phyloP scores from a whole-genome alignment of 306 rosid genomes.

The Parietaria judaica region DNA sequence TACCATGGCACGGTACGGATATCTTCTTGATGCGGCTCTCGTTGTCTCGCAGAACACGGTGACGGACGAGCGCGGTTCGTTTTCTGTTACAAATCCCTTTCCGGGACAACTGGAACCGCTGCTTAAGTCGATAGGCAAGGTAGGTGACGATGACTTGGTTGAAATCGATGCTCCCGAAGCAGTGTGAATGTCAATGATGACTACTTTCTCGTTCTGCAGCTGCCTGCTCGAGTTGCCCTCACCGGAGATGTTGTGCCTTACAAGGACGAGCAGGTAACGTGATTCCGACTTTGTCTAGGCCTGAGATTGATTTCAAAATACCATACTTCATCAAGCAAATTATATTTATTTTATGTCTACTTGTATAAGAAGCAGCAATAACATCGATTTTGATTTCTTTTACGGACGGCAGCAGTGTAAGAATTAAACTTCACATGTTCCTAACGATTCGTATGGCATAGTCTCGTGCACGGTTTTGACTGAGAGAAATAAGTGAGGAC shows the following conservation, averaged over 20 bases:
- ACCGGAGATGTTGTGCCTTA: constrained; percentile 74
- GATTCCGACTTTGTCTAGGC: neutral
- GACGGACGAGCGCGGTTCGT: constrained; percentile 87
- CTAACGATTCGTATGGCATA: too few species aligned
- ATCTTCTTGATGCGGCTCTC: neutral
- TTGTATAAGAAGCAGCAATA: too few species aligned
- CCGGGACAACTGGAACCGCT: constrained; percentile 61
- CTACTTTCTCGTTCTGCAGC: constrained; percentile 39
- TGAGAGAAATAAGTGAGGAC: too few species aligned
- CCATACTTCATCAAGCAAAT: too few species aligned
- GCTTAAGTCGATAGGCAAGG: constrained; percentile 57
- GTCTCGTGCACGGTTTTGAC: too few species aligned
- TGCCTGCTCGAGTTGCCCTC: constrained; percentile 77
- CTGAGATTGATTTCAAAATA: too few species aligned
- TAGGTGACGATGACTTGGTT: constrained; percentile 14
- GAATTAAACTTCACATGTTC: too few species aligned
- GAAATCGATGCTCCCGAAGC: neutral
- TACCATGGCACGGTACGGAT: neutral
- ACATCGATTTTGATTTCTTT: too few species aligned
- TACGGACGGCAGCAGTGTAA: too few species aligned
- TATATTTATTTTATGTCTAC: too few species aligned
- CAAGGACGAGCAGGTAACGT: constrained; percentile 56
- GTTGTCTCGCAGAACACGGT: constrained; percentile 53
- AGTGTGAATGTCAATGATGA: too few species aligned
- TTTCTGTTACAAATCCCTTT: constrained; percentile 71